Percentiles rank a stretch among this genome's conserved stretches.
Conservation (phyloP, 495 filamentous ascomycete genomes). For the Coniosporium apollinis region DNA sequence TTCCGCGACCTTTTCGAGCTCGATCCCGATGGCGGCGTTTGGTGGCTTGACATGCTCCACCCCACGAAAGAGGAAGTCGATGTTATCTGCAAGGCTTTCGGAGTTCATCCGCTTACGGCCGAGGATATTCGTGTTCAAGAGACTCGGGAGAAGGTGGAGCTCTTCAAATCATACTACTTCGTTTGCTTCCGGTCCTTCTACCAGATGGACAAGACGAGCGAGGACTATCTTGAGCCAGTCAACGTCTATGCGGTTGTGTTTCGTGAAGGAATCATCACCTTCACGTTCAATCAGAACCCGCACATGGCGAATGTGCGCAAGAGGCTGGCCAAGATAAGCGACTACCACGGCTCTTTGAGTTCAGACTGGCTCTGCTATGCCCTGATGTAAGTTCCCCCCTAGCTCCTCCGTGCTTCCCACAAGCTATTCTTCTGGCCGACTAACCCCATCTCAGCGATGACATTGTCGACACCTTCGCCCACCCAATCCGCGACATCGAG, state of each 20-base stretch:
- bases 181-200: constrained; percentile 91
- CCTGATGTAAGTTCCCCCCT: constrained; percentile 54
- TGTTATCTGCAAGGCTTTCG: constrained; percentile 79
- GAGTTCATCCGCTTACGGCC: constrained; percentile 79
- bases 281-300: constrained; percentile 69
- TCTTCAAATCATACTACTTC: constrained; percentile 95
- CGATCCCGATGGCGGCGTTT: constrained; percentile 59
- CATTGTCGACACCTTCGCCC: constrained; percentile 90
- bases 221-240: constrained; percentile 71
- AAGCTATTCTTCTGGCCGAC: constrained; percentile 2
- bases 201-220: constrained; percentile 58
- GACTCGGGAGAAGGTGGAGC: constrained; percentile 91
- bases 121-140: constrained; percentile 93
- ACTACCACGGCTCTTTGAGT: constrained; percentile 80
- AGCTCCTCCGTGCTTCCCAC: background rate
- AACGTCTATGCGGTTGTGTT: constrained; percentile 96
- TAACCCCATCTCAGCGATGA: constrained; percentile 48
- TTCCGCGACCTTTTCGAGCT: constrained; percentile 80
- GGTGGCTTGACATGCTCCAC: constrained; percentile 91
- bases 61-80: constrained; percentile 79
- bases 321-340: constrained; percentile 80
- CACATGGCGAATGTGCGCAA: constrained; percentile 80
- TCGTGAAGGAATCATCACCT: constrained; percentile 84
- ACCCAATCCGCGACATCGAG: constrained; percentile 73
- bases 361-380: constrained; percentile 99